Evolutionary conservation across 2,329 filamentous ascomycete species (phyloP).

Genomic region (Aspergillus sp.): DNA sequence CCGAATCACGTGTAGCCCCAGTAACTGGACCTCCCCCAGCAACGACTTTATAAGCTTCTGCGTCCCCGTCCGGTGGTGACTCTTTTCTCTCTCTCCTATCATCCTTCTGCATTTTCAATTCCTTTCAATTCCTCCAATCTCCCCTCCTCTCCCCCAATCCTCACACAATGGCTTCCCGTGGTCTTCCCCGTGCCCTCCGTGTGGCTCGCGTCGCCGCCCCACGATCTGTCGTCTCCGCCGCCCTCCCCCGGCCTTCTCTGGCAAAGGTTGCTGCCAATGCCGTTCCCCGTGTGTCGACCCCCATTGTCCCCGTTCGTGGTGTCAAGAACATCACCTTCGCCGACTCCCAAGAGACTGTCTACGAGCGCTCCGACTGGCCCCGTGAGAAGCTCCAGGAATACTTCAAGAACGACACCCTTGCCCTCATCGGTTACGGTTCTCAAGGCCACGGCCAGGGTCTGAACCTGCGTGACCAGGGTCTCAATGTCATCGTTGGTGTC

Average conservation of each 20-base stretch:
- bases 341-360: constrained; percentile 90
- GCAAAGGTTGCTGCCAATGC: constrained; percentile 40
- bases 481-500: constrained; percentile 98
- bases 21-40: constrained; percentile 10
- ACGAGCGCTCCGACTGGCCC: constrained; percentile 97
- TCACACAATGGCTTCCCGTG: constrained; percentile 49
- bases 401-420: constrained; percentile 99
- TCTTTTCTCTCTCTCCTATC: constrained; percentile 15
- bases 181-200: constrained; percentile 58
- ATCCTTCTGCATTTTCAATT: constrained; percentile 10
- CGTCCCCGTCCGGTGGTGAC: constrained; percentile 2
- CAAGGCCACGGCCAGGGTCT: constrained; percentile 99
- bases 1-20: constrained; percentile 26
- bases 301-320: constrained; percentile 62
- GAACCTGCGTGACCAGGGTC: constrained; percentile 98
- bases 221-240: constrained; percentile 60
- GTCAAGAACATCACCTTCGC: constrained; percentile 99
- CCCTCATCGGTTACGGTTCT: constrained; percentile 97
- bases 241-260: constrained; percentile 53
- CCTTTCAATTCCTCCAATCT: constrained; percentile 10
- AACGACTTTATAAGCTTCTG: constrained; percentile 21
- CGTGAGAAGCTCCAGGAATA: constrained; percentile 98
- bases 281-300: constrained; percentile 45
- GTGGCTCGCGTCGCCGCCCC: constrained; percentile 55
- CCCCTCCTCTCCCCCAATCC: constrained; percentile 16